A percentile compares a stretch with the other conserved stretches of the same genome.
Evolutionary conservation across 2,329 filamentous ascomycete species (phyloP).

Genomic region (Aspergillus sp.): DNA sequence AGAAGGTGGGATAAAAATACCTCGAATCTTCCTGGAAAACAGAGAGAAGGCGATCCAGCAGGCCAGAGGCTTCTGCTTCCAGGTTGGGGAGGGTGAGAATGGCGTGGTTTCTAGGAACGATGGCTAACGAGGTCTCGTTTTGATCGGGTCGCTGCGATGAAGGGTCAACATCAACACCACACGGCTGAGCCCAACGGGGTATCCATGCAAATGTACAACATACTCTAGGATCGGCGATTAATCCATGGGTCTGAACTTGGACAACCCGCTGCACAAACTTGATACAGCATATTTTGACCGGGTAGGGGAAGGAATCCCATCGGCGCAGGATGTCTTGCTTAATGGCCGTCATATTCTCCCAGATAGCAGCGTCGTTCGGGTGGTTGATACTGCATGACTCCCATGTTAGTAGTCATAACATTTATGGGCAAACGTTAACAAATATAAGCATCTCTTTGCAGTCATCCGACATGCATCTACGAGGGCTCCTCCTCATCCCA

Average conservation of each 20-base stretch:
- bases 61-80: slow-evolving; percentile 87
- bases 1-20: slow-evolving; percentile 45
- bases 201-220: slow-evolving; percentile 30
- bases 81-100: slow-evolving; percentile 76
- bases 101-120: slow-evolving; percentile 80
- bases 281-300: slow-evolving; percentile 88
- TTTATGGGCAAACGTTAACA: slow-evolving; percentile 3
- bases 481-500: slow-evolving; percentile 10
- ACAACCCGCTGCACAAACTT: slow-evolving; percentile 96
- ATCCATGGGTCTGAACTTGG: slow-evolving; percentile 82
- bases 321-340: slow-evolving; percentile 84
- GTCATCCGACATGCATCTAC: slow-evolving; percentile 16
- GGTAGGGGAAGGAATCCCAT: slow-evolving; percentile 76
- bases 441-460: background rate
- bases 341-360: slow-evolving; percentile 84
- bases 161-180: slow-evolving; percentile 9
- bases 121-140: slow-evolving; percentile 80
- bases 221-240: slow-evolving; percentile 80
- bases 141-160: slow-evolving; percentile 62
- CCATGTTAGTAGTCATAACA: slow-evolving; percentile 23
- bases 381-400: slow-evolving; percentile 71
- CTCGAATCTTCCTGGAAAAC: slow-evolving; percentile 83
- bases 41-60: slow-evolving; percentile 82
- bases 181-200: background rate
- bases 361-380: slow-evolving; percentile 74